phyloP scores from a whole-genome alignment of 371 early-diverging fungal genomes.

The Zopfochytrium polystomum region DNA sequence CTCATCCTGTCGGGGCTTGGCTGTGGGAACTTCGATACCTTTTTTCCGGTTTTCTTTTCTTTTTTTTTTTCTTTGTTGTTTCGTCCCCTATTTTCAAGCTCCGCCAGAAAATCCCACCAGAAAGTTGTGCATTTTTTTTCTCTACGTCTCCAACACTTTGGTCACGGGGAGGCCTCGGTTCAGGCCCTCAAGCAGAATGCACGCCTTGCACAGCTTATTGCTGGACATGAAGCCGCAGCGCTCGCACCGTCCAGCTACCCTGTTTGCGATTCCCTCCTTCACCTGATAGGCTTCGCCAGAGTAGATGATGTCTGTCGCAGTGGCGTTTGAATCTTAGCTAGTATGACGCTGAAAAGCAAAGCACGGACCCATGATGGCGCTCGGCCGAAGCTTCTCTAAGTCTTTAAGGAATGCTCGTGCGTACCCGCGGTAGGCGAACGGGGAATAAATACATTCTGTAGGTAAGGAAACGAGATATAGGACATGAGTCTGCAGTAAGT shows the following conservation, averaged over 20 bases:
- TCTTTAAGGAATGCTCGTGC: slow-evolving; percentile 97
- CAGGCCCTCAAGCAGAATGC: slow-evolving; percentile 88
- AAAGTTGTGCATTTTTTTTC: no score
- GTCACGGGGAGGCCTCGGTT: slow-evolving; percentile 88
- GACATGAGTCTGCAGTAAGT: no score
- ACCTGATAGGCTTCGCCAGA: slow-evolving; percentile 88
- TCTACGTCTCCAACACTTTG: no score
- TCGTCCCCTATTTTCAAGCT: no score
- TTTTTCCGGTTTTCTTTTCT: no score
- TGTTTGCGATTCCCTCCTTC: slow-evolving; percentile 53
- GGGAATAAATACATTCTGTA: slow-evolving; percentile 98
- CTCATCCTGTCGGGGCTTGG: no score
- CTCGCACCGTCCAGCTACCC: slow-evolving; percentile 10
- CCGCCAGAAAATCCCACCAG: no score
- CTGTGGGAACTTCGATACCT: no score
- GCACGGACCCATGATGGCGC: slow-evolving; percentile 77
- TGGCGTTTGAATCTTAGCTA: no score
- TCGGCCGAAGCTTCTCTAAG: slow-evolving; percentile 90
- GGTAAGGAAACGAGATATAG: slow-evolving; percentile 98
- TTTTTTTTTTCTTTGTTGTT: no score
- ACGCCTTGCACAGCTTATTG: slow-evolving; percentile 90
- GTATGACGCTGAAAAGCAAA: background rate
- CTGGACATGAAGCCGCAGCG: slow-evolving; percentile 94
- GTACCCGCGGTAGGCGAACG: slow-evolving; percentile 98
- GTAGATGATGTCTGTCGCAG: slow-evolving; percentile 87